Evolutionary conservation across 495 filamentous ascomycete genomes (phyloP).

Genomic region (Annulohypoxylon bovei): DNA sequence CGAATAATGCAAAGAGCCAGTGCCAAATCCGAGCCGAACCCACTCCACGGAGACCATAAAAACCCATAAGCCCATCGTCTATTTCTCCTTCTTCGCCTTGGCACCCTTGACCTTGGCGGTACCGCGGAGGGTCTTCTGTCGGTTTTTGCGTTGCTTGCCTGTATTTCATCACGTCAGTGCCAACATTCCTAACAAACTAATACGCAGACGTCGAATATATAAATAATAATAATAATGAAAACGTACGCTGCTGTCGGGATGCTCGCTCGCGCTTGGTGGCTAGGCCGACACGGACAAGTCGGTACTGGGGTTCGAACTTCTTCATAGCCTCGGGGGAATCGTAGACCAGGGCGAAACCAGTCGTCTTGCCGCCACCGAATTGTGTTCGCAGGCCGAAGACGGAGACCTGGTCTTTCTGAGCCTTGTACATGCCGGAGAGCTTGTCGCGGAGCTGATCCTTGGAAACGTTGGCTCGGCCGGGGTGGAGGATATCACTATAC

Average conservation of each 20-base stretch:
- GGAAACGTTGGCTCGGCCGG: constrained; percentile 95
- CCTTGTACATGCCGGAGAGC: constrained; percentile 96
- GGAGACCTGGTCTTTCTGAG: constrained; percentile 93
- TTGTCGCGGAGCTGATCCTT: constrained; percentile 98
- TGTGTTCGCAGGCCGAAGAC: constrained; percentile 99
- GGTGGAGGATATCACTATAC: constrained; percentile 97
- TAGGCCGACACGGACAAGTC: constrained; percentile 89
- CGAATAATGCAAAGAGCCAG: constrained; percentile 41
- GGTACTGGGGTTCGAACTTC: constrained; percentile 99
- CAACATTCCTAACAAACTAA: background rate
- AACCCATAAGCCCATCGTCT: constrained; percentile 42
- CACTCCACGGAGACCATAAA: constrained; percentile 41
- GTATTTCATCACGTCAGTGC: constrained; percentile 54
- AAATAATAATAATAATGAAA: background rate
- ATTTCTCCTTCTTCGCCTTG: constrained; percentile 77
- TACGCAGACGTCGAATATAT: background rate
- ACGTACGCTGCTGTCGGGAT: constrained; percentile 98
- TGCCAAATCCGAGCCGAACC: constrained; percentile 41
- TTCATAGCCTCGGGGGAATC: constrained; percentile 96
- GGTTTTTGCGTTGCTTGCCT: constrained; percentile 99
- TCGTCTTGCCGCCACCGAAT: constrained; percentile 99
- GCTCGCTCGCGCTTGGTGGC: constrained; percentile 95
- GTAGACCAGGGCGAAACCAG: constrained; percentile 98
- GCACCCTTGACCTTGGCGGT: constrained; percentile 89
- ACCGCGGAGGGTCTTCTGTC: constrained; percentile 96